Conservation (phyloP, 257 asterid species). For the Parsonsia alboflavescens region DNA sequence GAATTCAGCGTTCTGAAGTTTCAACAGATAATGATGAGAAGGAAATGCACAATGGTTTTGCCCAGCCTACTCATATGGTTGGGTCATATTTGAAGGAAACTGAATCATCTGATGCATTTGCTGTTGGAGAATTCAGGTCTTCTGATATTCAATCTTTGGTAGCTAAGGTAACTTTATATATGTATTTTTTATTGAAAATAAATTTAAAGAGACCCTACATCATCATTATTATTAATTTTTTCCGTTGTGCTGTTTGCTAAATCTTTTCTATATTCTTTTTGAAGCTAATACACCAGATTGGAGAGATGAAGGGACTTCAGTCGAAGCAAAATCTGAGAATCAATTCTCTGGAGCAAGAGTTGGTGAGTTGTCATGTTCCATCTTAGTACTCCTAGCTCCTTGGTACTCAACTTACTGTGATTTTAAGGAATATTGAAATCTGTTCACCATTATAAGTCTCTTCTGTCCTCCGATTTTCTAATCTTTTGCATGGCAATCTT, state of each 20-base stretch:
- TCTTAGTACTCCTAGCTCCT: background rate
- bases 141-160: conserved; percentile 24
- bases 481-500: too few relatives aligned
- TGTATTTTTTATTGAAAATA: background rate
- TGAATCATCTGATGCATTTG: conserved; percentile 10
- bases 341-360: conserved; percentile 45
- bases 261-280: conserved; percentile 10
- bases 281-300: conserved; percentile 46
- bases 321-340: conserved; percentile 35
- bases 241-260: conserved; percentile 5
- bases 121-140: conserved; percentile 12
- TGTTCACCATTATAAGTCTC: background rate
- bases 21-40: conserved; percentile 17
- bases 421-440: background rate
- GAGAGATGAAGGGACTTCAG: conserved; percentile 38
- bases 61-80: background rate
- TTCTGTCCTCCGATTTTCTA: too few relatives aligned
- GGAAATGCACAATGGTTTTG: conserved; percentile 14
- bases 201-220: background rate
- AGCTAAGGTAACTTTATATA: conserved; percentile 28
- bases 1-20: conserved; percentile 23
- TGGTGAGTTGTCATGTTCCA: conserved; percentile 34
- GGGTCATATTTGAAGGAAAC: conserved; percentile 9
- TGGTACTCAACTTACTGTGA: too few relatives aligned
- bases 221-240: background rate